Evolutionary conservation across 164 flowering plant genomes (phyloP).

Genomic region (Echeveria elegans): DNA sequence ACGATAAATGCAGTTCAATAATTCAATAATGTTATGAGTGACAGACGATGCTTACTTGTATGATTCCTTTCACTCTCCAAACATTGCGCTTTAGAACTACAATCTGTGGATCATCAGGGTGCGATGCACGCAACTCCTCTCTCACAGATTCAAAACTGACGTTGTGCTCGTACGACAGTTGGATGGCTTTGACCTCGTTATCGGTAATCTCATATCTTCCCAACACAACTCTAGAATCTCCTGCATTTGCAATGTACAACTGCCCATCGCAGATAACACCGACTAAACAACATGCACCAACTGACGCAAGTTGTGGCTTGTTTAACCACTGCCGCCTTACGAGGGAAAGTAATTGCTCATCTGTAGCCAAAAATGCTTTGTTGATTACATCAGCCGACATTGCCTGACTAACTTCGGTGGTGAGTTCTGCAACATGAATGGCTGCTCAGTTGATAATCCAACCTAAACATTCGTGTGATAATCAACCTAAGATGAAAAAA

Average conservation of each 20-base stretch:
- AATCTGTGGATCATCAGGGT: slow-evolving; percentile 9
- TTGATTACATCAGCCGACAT: slow-evolving; percentile 27
- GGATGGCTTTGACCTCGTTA: slow-evolving; percentile 10
- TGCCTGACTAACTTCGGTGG: slow-evolving; percentile 17
- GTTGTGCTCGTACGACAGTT: slow-evolving; percentile 10
- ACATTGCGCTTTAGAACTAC: slow-evolving; percentile 9
- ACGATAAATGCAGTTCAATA: too few relatives aligned
- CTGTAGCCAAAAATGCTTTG: slow-evolving; percentile 27
- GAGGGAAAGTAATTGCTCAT: slow-evolving; percentile 26
- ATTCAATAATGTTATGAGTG: too few relatives aligned
- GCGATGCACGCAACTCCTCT: background rate
- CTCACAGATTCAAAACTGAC: slow-evolving; percentile 9
- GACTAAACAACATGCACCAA: slow-evolving; percentile 16
- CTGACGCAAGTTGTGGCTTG: slow-evolving; percentile 29
- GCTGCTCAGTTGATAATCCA: background rate
- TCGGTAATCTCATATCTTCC: slow-evolving; percentile 17
- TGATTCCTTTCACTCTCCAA: too few relatives aligned
- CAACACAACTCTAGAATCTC: too few relatives aligned
- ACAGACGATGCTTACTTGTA: slow-evolving; percentile 1
- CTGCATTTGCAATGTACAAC: slow-evolving; percentile 24
- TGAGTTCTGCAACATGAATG: slow-evolving; percentile 14
- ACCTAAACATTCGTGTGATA: too few relatives aligned
- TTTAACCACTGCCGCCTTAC: slow-evolving; percentile 23
- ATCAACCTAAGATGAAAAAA: too few relatives aligned
- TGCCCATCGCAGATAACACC: slow-evolving; percentile 20